Percentiles rank a stretch among this genome's conserved stretches.
These are phyloP conservation scores for Sporisorium reilianum DNA, from an alignment of 1,284 basidiomycete species.

Conservation along the genomic window DNA sequence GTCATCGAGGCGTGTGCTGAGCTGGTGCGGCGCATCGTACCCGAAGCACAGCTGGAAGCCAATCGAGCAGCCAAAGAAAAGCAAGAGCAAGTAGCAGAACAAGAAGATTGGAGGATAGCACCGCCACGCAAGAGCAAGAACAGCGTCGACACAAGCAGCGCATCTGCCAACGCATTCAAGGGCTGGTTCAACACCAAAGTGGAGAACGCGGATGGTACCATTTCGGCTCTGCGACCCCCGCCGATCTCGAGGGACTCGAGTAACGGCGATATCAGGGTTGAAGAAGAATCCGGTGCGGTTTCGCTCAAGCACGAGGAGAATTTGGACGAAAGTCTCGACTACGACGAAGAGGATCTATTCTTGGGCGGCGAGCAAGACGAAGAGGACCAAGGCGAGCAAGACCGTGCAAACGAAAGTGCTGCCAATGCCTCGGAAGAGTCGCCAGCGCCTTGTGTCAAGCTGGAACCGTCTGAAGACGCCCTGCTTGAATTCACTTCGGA, in stretches of 20 bases:
- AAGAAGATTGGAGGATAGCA: conserved; percentile 52
- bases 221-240: conserved; percentile 13
- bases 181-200: conserved; percentile 49
- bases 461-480: conserved; percentile 34
- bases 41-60: conserved; percentile 25
- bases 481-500: conserved; percentile 23
- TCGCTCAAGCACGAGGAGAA: conserved; percentile 67
- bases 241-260: conserved; percentile 1
- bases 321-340: conserved; percentile 46
- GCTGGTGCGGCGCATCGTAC: conserved; percentile 73
- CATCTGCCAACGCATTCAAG: conserved; percentile 57
- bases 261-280: conserved; percentile 67
- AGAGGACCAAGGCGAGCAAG: conserved; percentile 27
- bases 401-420: conserved; percentile 17
- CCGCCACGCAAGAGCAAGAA: conserved; percentile 64
- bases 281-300: conserved; percentile 56
- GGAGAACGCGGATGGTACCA: conserved; percentile 17
- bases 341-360: conserved; percentile 50
- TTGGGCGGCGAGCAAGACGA: conserved; percentile 15
- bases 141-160: conserved; percentile 29
- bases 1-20: conserved; percentile 93
- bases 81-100: conserved; percentile 66
- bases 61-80: conserved; percentile 10
- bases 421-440: conserved; percentile 12
- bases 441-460: conserved; percentile 23